Evolutionary conservation across 306 rosid genomes (phyloP).

Genomic region (Prunus campanulata): DNA sequence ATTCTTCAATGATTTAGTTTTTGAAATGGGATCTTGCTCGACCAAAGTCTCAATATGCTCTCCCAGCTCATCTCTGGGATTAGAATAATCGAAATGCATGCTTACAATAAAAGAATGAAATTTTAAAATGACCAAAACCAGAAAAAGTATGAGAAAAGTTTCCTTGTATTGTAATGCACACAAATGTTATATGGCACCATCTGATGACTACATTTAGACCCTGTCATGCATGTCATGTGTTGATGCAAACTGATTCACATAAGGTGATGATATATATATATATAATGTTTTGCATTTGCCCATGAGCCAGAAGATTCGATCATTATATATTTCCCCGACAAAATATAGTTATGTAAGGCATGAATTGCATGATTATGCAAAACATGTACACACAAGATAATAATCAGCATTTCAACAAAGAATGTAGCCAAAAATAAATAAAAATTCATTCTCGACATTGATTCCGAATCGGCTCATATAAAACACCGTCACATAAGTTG

Average conservation of each 20-base stretch:
- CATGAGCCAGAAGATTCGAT: too few species aligned
- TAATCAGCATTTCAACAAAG: too few species aligned
- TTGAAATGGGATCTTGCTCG: conserved; percentile 55
- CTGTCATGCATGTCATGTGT: not conserved
- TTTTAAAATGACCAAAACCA: not conserved
- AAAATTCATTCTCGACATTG: too few species aligned
- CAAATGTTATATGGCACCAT: not conserved
- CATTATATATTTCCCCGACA: too few species aligned
- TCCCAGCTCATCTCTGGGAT: conserved; percentile 58
- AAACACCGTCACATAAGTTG: too few species aligned
- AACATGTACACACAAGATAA: too few species aligned
- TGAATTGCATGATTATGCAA: too few species aligned
- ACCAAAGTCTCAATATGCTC: conserved; percentile 58
- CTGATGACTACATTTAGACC: not conserved
- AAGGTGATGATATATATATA: too few species aligned
- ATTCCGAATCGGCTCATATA: too few species aligned
- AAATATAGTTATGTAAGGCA: too few species aligned
- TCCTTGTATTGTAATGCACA: conserved; percentile 5
- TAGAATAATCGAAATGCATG: conserved; percentile 18
- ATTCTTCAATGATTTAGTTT: conserved; percentile 67
- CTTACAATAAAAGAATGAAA: not conserved
- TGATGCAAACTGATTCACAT: not conserved
- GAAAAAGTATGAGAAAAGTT: conserved; percentile 6
- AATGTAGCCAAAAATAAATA: too few species aligned
- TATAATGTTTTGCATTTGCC: too few species aligned